Base-by-base conservation (phyloP, 257 asterid species). In the Gentiana straminea region DNA sequence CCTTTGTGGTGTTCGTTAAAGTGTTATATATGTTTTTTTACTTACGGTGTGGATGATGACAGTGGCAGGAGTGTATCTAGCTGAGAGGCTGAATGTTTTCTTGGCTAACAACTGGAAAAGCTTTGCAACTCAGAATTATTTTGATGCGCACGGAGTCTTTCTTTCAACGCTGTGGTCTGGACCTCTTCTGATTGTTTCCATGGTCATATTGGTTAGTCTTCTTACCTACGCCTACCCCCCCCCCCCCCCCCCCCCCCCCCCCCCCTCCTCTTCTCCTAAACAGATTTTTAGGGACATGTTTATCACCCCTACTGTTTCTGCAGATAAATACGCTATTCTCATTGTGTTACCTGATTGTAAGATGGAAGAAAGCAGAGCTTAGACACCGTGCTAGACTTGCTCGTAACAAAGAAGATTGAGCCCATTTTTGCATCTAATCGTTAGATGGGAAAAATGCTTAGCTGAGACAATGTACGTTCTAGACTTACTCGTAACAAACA, bases 131-230 rank as follows among this genome's bases (percentile, higher is more conserved):
- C 97, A 92, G 73, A 85, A 92, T 78, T 92, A 92, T 73, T 92
- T 92, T 3, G 99, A 92, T 61, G 50, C 73, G 1, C 77, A 76
- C 43, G 99, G 99, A 48, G 57, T 92, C 62, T 92, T 92, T 68
- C 85, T 92, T 50, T 85, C 99, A 3, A 83, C 84, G 24, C 85
- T 92, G 33, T 92, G 99, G 99, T 88, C 99, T 0, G 98, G 97
- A 33, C 98, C 97, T 45, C 75, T 92, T 54, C 70, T 88, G 84
- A 81, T 85, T 64, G 71, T 85, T 33, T 73, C 97, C 1, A 81
- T 85, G 51, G 41, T 88, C 57, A 79, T 92, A 77, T 77, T 92
- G 95, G 99, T 88, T 33, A 60, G 81, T 66, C 3, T 65, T 24
- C 32, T 5, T 41, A 41, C 46, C 46, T 1, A 5, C 9, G 9